Base-by-base conservation (phyloP, 768 basidiomycete genomes). In the Mycena rebaudengoi region DNA sequence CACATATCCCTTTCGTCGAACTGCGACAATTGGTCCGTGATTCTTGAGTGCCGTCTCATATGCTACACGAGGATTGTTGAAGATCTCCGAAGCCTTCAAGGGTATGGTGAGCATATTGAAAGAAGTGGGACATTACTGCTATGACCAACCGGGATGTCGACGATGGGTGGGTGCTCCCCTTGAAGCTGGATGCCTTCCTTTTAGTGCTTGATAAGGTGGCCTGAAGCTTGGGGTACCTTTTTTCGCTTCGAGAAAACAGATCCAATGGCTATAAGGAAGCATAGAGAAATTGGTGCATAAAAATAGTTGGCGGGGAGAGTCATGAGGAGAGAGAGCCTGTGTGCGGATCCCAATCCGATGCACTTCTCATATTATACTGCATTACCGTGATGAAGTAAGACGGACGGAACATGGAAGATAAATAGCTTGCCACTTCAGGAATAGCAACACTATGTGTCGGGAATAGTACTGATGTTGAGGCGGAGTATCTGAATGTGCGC, bases 1-100 rank as follows among this genome's bases (percentile, higher is more conserved):
- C 21, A 76, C 77, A 43, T 66, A 62, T 41, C 73, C 75, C 51
- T 75, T 78, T 26, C 75, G 67, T 25, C 66, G 64, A 2, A 78
- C 77, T 7, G 72, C 76, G 28, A 78, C 71, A 13, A 76, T 69
- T 13, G 74, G 75, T 2, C 77, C 75, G 44, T 75, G 61, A 20
- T 69, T 56, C n/a, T 53, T 62, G 10, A 78, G 67, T 0, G 75
- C 77, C 4, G 62, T 67, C 45, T 74, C 75, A 33, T 78, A 78
- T 2, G 75, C 75, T 51, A 74, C 70, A 11, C 72, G 71, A 1
- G 77, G 74, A 37, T 67, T 65, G 11, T 60, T 56, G 61, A 74
- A 76, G 21, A 78, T 76, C 25, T 76, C 75, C 12, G 37, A 41
- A 21, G 40, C 37, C 66, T 70, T n/a, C 14, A 14, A n/a, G 7